Conservation (phyloP, 768 basidiomycete species). For the Daedaleopsis sinensis region DNA sequence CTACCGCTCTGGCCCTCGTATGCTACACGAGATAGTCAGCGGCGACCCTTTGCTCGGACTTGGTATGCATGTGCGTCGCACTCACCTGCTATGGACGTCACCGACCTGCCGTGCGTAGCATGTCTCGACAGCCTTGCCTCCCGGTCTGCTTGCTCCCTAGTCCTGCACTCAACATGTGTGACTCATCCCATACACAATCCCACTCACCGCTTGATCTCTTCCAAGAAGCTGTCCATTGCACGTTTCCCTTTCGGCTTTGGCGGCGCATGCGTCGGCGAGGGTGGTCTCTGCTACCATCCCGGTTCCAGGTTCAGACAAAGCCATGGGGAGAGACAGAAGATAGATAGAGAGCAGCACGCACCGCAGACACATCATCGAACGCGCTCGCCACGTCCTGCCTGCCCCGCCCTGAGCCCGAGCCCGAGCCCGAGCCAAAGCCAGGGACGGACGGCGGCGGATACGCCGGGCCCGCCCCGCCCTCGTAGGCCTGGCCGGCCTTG, state of each 20-base stretch:
- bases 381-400: conserved; percentile 32
- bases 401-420: conserved; percentile 25
- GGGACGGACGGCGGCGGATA: conserved; percentile 34
- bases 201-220: conserved; percentile 88
- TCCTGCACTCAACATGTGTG: not conserved
- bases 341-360: conserved; percentile 19
- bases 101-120: conserved; percentile 71
- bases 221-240: conserved; percentile 94
- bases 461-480: conserved; percentile 40
- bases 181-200: not conserved
- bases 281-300: conserved; percentile 40
- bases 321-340: not conserved
- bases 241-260: conserved; percentile 91
- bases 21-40: conserved; percentile 42
- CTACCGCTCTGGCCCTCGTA: conserved; percentile 92
- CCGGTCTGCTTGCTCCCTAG: conserved; percentile 89
- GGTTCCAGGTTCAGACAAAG: not conserved
- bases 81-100: conserved; percentile 88
- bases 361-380: conserved; percentile 38
- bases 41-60: not conserved
- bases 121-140: conserved; percentile 82
- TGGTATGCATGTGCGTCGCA: conserved; percentile 12
- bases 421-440: no score
- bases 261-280: conserved; percentile 56
- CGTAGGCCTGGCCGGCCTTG: conserved; percentile 48